A percentile compares a stretch with the other conserved stretches of the same genome.
Evolutionary conservation across 1,139 yeast genomes (phyloP).

Genomic region (Hemisphaericaspora subhashii): DNA sequence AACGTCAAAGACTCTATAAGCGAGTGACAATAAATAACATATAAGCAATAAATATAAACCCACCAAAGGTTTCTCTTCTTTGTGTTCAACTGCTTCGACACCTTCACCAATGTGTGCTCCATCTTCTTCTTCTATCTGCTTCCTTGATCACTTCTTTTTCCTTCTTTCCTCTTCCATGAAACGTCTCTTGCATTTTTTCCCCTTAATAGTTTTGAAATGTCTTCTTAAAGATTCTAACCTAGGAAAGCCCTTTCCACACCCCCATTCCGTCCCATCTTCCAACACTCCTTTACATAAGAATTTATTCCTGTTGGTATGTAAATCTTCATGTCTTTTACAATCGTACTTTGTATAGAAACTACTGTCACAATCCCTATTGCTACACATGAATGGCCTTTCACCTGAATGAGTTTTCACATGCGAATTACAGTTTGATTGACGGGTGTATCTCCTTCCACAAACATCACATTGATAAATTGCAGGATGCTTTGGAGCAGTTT

Average conservation of each 20-base stretch:
- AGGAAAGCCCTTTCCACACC: slow-evolving; percentile 90
- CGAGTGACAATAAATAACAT: too few species aligned
- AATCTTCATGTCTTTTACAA: slow-evolving; percentile 84
- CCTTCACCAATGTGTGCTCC: too few species aligned
- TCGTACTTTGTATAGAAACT: slow-evolving; percentile 96
- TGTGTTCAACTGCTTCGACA: too few species aligned
- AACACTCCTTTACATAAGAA: slow-evolving; percentile 76
- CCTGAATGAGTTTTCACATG: slow-evolving; percentile 22
- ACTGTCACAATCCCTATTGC: slow-evolving; percentile 47
- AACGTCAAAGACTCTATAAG: too few species aligned
- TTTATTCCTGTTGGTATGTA: slow-evolving; percentile 86
- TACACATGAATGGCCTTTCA: slow-evolving; percentile 21
- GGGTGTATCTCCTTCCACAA: slow-evolving; percentile 17
- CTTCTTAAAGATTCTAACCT: slow-evolving; percentile 91
- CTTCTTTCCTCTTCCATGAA: slow-evolving; percentile 60
- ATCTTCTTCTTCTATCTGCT: slow-evolving; percentile 16
- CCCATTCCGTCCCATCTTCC: slow-evolving; percentile 68
- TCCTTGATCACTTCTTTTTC: too few species aligned
- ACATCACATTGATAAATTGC: slow-evolving; percentile 12
- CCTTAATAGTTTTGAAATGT: slow-evolving; percentile 91
- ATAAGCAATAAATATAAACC: too few species aligned
- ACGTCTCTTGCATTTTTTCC: slow-evolving; percentile 74
- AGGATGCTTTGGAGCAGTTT: neutral
- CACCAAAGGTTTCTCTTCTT: too few species aligned
- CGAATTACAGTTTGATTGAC: slow-evolving; percentile 19